A percentile compares a stretch with the other conserved stretches of the same genome.
phyloP scores from a whole-genome alignment of 139 green algal species.

The Picocystis salinarum region DNA sequence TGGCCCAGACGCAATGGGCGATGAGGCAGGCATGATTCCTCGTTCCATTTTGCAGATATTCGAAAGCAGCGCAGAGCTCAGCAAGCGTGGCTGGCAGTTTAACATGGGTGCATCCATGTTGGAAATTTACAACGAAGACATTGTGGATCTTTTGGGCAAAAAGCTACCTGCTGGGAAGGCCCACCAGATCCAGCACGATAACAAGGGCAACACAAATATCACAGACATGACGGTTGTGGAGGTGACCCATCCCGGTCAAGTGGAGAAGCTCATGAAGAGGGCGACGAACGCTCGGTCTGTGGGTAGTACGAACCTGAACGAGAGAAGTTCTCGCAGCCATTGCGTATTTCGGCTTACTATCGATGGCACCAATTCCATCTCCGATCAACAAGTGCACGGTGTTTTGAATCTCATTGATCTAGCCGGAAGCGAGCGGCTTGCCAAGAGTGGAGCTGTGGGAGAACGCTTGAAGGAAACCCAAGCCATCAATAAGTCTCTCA shows the following conservation, averaged over 20 bases:
- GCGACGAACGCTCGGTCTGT: conserved; percentile 12
- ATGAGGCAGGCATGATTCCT: conserved; percentile 60
- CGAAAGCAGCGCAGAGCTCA: conserved; percentile 25
- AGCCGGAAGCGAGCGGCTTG: conserved; percentile 65
- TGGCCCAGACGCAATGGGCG: conserved; percentile 19
- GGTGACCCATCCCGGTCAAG: conserved; percentile 17
- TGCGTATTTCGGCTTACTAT: conserved; percentile 10
- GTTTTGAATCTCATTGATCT: conserved; percentile 21
- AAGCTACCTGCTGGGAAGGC: conserved; percentile 37
- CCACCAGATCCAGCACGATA: conserved; percentile 42
- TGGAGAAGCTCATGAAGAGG: conserved; percentile 10
- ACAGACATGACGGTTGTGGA: conserved; percentile 41
- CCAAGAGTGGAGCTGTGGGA: conserved; percentile 41
- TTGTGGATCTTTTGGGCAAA: conserved; percentile 15
- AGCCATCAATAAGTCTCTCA: conserved; percentile 90
- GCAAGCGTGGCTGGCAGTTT: conserved; percentile 47
- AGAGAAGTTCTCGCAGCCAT: conserved; percentile 9
- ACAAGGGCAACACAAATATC: conserved; percentile 30
- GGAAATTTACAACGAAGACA: conserved; percentile 92
- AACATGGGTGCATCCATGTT: conserved; percentile 70
- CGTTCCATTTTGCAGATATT: conserved; percentile 61
- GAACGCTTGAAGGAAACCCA: conserved; percentile 75
- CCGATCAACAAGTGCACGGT: conserved; percentile 3
- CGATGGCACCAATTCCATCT: conserved; percentile 4
- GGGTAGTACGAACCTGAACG: conserved; percentile 16